Evolutionary conservation across 352 stramenopile species (phyloP).

Genomic region (Pythium sukuiense): DNA sequence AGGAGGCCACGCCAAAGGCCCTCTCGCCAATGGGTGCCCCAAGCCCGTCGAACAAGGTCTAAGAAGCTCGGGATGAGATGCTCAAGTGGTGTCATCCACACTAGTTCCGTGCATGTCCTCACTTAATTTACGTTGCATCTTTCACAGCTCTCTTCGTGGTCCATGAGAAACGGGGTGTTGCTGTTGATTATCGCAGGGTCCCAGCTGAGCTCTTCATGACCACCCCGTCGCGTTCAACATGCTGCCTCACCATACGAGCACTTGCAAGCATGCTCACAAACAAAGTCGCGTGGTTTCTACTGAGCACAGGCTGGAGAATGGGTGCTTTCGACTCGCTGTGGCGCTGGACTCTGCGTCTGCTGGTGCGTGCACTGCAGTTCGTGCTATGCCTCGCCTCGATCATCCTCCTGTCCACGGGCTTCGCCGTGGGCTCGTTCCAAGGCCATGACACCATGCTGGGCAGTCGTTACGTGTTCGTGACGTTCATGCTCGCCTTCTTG

Average conservation of each 20-base stretch:
- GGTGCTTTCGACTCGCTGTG: conserved; percentile 25
- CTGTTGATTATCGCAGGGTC: background rate
- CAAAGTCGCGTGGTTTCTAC: conserved; percentile 15
- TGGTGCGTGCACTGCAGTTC: conserved; percentile 22
- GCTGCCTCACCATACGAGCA: background rate
- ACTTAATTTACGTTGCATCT: conserved; percentile 2
- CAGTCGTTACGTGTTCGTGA: conserved; percentile 25
- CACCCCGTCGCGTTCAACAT: no score
- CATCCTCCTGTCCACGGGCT: conserved; percentile 26
- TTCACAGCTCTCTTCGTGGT: background rate
- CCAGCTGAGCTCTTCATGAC: background rate
- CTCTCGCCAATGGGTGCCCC: conserved; percentile 15
- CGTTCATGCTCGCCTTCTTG: conserved; percentile 24
- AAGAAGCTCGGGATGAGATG: background rate
- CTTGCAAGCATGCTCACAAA: conserved; percentile 9
- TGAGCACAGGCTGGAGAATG: conserved; percentile 17
- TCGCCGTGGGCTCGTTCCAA: conserved; percentile 27
- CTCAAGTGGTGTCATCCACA: background rate
- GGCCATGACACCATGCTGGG: conserved; percentile 20
- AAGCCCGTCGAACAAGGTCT: conserved; percentile 21
- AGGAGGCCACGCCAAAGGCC: conserved; percentile 18
- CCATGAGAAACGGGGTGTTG: background rate
- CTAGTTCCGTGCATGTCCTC: conserved; percentile 1
- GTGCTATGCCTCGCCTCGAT: conserved; percentile 26
- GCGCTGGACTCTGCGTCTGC: conserved; percentile 21